Conservation (phyloP, 1,139 yeast genomes). For the Yamadazyma triangularis region DNA sequence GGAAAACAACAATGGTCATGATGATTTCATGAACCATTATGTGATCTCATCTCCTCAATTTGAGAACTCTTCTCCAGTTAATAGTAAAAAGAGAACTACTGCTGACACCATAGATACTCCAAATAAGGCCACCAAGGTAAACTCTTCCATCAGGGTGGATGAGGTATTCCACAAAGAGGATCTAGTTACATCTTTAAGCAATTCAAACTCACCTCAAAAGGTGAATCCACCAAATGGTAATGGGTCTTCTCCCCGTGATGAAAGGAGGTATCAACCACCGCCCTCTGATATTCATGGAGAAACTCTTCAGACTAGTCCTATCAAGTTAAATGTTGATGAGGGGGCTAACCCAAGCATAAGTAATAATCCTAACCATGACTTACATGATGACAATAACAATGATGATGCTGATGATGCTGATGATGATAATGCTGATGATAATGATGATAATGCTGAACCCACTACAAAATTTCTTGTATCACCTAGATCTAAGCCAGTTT, state of each 20-base stretch:
- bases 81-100: conserved; percentile 4
- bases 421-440: conserved; percentile 15
- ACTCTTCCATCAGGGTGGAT: conserved; percentile 17
- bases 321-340: background rate
- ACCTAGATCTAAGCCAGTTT: conserved; percentile 35
- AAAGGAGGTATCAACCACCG: conserved; percentile 1
- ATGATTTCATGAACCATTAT: conserved; percentile 5
- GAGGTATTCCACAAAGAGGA: conserved; percentile 23
- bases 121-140: conserved; percentile 3
- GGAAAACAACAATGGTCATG: conserved; percentile 8
- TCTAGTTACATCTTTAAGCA: conserved; percentile 19
- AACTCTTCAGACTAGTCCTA: background rate
- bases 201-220: conserved; percentile 12
- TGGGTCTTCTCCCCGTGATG: too few relatives aligned
- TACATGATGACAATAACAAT: conserved; percentile 24
- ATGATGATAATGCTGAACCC: conserved; percentile 15
- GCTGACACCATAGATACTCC: conserved; percentile 1
- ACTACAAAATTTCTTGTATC: conserved; percentile 30
- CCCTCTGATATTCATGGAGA: background rate
- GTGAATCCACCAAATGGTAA: too few relatives aligned
- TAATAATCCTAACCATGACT: too few relatives aligned
- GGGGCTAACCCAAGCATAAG: too few relatives aligned
- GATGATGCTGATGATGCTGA: conserved; percentile 23
- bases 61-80: conserved; percentile 4
- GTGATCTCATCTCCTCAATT: conserved; percentile 16